Conservation (phyloP, 73 alveolate species). For the Paramecium octaurelia region DNA sequence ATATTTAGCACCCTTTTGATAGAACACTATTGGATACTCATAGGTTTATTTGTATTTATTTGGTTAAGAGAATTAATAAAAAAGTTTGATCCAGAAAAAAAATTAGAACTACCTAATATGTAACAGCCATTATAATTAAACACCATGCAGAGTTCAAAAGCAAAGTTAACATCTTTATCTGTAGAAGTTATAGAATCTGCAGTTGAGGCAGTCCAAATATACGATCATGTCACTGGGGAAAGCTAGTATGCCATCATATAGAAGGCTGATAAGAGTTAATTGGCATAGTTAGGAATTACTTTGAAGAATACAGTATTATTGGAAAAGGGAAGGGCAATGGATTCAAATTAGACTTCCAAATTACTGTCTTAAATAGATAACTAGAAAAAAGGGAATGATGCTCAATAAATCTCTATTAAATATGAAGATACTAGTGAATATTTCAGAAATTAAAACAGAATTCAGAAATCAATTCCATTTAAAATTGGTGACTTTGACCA, state of each 20-base stretch:
- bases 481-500: constrained; percentile 44
- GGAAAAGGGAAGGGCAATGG: neutral
- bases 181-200: neutral
- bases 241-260: constrained; percentile 15
- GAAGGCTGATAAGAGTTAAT: constrained; percentile 7
- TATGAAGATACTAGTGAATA: neutral
- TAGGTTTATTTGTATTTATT: neutral
- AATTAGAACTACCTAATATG: neutral
- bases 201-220: constrained; percentile 19
- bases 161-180: neutral
- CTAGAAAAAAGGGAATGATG: neutral
- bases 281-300: constrained; percentile 24
- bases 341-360: neutral
- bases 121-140: neutral
- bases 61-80: neutral
- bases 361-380: neutral
- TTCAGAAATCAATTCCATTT: neutral
- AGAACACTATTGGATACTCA: neutral
- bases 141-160: neutral
- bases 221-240: constrained; percentile 38
- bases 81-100: neutral
- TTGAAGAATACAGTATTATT: constrained; percentile 19
- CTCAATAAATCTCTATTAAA: neutral
- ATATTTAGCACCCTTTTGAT: neutral
- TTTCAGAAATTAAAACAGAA: neutral